A percentile compares a stretch with the other conserved stretches of the same genome.
Evolutionary conservation across 192 early-diverging fungal genomes (phyloP).

Genomic region (Spinellus fusiger): DNA sequence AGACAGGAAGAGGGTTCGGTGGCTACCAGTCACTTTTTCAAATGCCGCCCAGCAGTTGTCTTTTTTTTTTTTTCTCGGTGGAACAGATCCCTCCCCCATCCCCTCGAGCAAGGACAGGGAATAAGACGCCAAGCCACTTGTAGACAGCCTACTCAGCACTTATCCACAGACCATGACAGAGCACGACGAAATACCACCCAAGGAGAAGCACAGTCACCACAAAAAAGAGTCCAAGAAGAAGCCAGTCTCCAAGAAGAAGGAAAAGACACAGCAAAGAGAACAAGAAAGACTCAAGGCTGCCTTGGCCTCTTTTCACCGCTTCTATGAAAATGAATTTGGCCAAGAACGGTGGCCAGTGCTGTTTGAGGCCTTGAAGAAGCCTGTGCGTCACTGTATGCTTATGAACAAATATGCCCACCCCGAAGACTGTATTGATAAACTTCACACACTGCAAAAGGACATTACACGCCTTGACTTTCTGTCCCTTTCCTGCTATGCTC

Average conservation of each 20-base stretch:
- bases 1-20: no score
- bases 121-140: no score
- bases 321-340: slow-evolving; percentile 24
- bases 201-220: background rate
- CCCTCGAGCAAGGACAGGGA: no score
- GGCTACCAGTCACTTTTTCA: no score
- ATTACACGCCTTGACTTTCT: slow-evolving; percentile 12
- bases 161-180: slow-evolving; percentile 13
- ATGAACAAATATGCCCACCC: slow-evolving; percentile 22
- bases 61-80: no score
- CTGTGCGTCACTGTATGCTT: slow-evolving; percentile 15
- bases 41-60: no score
- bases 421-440: background rate
- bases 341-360: slow-evolving; percentile 17
- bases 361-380: slow-evolving; percentile 14
- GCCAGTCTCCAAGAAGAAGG: slow-evolving; percentile 14
- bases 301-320: slow-evolving; percentile 5
- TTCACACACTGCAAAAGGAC: background rate
- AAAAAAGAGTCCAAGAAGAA: slow-evolving; percentile 12
- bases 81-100: no score
- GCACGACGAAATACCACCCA: background rate
- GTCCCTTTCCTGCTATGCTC: slow-evolving; percentile 19
- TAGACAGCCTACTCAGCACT: no score
- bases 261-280: slow-evolving; percentile 14
- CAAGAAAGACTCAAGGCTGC: slow-evolving; percentile 6